These are phyloP conservation scores for Tagetes patula DNA, from an alignment of 129 eudicot genomes.

Conservation along the genomic window DNA sequence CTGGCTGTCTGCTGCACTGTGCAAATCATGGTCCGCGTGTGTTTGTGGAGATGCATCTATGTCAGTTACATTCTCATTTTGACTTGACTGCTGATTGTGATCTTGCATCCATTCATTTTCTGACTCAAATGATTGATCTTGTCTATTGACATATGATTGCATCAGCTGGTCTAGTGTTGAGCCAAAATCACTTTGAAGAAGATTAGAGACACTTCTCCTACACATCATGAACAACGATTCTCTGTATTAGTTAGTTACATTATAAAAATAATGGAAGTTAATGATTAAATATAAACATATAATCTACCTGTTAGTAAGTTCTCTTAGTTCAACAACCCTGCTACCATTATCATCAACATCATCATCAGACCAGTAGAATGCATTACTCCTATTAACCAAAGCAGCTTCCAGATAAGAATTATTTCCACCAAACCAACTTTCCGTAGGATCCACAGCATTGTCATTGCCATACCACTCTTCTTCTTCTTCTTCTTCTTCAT, in stretches of 20 bases:
- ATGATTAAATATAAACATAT: background rate
- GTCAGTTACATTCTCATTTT: constrained; percentile 34
- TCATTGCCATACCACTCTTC: constrained; percentile 29
- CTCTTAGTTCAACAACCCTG: constrained; percentile 57
- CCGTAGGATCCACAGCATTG: constrained; percentile 36
- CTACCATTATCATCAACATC: constrained; percentile 53
- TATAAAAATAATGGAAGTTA: background rate
- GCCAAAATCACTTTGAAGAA: constrained; percentile 89
- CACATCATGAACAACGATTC: constrained; percentile 17
- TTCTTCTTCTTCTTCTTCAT: constrained; percentile 22
- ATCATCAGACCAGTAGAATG: constrained; percentile 52
- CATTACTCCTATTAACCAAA: constrained; percentile 39
- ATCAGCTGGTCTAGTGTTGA: constrained; percentile 71
- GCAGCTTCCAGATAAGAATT: constrained; percentile 28
- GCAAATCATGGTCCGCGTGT: constrained; percentile 14
- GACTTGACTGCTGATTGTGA: constrained; percentile 34
- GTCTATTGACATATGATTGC: constrained; percentile 75
- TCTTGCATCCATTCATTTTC: constrained; percentile 47
- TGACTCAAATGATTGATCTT: constrained; percentile 41
- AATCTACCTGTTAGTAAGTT: constrained; percentile 70
- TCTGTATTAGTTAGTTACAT: background rate
- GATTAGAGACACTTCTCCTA: constrained; percentile 87
- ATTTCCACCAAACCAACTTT: constrained; percentile 40
- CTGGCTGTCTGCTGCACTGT: constrained; percentile 31
- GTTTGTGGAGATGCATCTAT: constrained; percentile 28